phyloP scores from a whole-genome alignment of 441 rosid genomes.

The Populus tomentosa region DNA sequence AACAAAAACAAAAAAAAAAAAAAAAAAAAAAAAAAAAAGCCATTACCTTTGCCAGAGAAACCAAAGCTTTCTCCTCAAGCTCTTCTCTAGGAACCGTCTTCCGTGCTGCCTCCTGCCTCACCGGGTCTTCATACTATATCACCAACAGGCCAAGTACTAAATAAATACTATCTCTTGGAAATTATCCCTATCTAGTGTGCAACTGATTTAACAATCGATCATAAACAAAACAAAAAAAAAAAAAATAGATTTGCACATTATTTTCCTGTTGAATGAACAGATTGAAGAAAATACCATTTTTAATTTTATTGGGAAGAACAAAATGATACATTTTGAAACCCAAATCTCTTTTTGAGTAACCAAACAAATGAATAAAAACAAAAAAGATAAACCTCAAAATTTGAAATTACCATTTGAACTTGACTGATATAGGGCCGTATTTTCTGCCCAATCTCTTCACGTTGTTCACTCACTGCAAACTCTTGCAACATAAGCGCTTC shows the following conservation, averaged over 20 bases:
- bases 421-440: conserved; percentile 44
- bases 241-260: not conserved
- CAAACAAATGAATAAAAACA: not conserved
- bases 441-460: conserved; percentile 31
- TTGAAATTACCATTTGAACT: conserved; percentile 51
- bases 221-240: not conserved
- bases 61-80: conserved; percentile 85
- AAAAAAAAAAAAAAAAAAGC: not conserved
- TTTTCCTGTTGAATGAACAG: not conserved
- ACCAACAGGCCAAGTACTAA: conserved; percentile 6
- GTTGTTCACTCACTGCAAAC: conserved; percentile 33
- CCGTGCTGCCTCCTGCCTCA: conserved; percentile 76
- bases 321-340: not conserved
- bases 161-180: not conserved
- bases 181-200: not conserved
- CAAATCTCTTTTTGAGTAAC: not conserved
- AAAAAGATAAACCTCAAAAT: not conserved
- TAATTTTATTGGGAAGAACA: not conserved
- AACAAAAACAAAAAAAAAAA: not conserved
- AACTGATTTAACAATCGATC: not conserved
- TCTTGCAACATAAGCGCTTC: conserved; percentile 72
- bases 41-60: conserved; percentile 79
- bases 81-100: conserved; percentile 71
- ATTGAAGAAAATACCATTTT: not conserved
- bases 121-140: conserved; percentile 74